Evolutionary conservation across 371 early-diverging fungal genomes (phyloP), one percentile per base, ranked within the genome.

Genomic region (Polyrhizophydium stewartii): DNA sequence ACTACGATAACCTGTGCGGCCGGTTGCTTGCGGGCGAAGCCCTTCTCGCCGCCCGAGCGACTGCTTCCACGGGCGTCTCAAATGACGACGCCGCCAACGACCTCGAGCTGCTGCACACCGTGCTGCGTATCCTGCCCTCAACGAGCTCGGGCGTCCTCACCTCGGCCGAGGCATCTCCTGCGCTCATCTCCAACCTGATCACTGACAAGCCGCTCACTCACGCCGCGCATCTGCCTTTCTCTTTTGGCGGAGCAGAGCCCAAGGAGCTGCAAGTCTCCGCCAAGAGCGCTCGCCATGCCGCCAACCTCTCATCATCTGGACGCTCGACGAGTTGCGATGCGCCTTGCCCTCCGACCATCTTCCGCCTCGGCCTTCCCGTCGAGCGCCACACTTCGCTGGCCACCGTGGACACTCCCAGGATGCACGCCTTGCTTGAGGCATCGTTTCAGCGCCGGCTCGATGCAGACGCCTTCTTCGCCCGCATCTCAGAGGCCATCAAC

Each of bases 281-380:
- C n/a, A n/a, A n/a, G n/a, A n/a, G n/a, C n/a, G n/a, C n/a, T n/a
- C n/a, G n/a, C n/a, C n/a, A n/a, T n/a, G n/a, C n/a, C n/a, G n/a
- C n/a, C n/a, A n/a, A n/a, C n/a, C n/a, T n/a, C n/a, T n/a, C n/a
- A n/a, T n/a, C n/a, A n/a, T n/a, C n/a, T n/a, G n/a, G n/a, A n/a
- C n/a, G n/a, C n/a, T n/a, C n/a, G n/a, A n/a, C n/a, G n/a, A 37
- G 10, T 37, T 16, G 7, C 38, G 38, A 37, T 10, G 38, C 7
- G 16, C 7, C 16, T 16, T 37, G 16, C 1, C 80, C 75, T 31
- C 85, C 88, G 0, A 93, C 92, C 0, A 85, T 94, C 5, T 67
- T 93, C 27, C 85, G 93, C 0, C 83, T 81, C 52, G 94, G 95
- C 25, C 78, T 90, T 58, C 82, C 78, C 38, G 86, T 92, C 37